Evolutionary conservation across 768 basidiomycete genomes (phyloP).

Genomic region (Termitomyces sp.): DNA sequence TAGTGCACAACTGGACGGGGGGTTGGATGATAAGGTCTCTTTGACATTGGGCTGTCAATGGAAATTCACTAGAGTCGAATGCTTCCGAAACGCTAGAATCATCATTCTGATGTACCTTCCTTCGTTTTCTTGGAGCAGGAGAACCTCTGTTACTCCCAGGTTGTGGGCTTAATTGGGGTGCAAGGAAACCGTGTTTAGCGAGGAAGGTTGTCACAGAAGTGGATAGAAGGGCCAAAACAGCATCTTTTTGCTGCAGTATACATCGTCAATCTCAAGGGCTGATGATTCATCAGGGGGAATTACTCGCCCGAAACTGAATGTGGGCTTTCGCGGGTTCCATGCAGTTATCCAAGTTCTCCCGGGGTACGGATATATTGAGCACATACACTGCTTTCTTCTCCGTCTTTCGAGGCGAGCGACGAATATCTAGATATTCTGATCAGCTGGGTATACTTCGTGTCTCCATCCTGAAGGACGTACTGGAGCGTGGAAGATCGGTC

Average conservation of each 20-base stretch:
- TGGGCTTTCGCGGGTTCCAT: constrained; percentile 74
- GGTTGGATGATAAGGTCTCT: neutral
- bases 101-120: constrained; percentile 35
- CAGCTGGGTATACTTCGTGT: constrained; percentile 7
- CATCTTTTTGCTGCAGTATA: constrained; percentile 50
- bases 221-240: constrained; percentile 53
- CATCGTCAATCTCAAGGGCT: constrained; percentile 8
- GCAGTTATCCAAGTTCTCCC: constrained; percentile 68
- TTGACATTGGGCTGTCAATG: neutral
- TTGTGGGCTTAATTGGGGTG: constrained; percentile 11
- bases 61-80: neutral
- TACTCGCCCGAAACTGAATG: constrained; percentile 63
- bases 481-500: constrained; percentile 37
- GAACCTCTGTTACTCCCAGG: neutral
- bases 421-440: constrained; percentile 36
- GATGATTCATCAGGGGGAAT: neutral
- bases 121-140: constrained; percentile 50
- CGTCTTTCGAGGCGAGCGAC: constrained; percentile 74
- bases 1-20: neutral
- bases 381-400: constrained; percentile 85
- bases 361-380: constrained; percentile 67
- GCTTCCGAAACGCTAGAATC: constrained; percentile 34
- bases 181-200: constrained; percentile 54
- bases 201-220: constrained; percentile 62
- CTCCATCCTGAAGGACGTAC: constrained; percentile 25